phyloP scores from a whole-genome alignment of 441 rosid species.

The Dalechampia spathulata region DNA sequence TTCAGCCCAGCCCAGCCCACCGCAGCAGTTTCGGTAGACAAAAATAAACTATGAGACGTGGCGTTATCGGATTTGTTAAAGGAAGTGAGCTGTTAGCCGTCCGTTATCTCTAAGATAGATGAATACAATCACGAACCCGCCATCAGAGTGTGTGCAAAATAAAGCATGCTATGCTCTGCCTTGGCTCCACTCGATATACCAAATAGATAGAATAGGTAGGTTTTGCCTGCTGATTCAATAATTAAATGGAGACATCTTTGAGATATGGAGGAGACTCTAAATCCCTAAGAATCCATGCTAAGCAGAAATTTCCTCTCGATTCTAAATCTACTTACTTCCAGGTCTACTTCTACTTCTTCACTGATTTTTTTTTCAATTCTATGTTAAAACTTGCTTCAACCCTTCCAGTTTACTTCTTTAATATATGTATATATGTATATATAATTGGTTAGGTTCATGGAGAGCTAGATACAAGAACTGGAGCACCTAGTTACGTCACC shows the following conservation, averaged over 20 bases:
- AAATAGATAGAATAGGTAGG: no score
- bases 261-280: slow-evolving; percentile 58
- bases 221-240: no score
- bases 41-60: background rate
- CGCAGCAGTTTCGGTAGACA: no score
- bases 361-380: background rate
- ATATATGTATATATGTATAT: background rate
- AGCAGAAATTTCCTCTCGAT: slow-evolving; percentile 61
- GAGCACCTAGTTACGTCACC: slow-evolving; percentile 47
- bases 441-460: slow-evolving; percentile 60
- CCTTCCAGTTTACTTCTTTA: background rate
- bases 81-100: no score
- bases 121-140: no score
- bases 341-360: slow-evolving; percentile 25
- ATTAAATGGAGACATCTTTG: slow-evolving; percentile 71
- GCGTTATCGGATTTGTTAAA: background rate
- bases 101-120: no score
- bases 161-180: no score
- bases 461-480: slow-evolving; percentile 73
- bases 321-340: slow-evolving; percentile 59
- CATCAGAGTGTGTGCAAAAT: no score
- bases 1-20: no score
- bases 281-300: slow-evolving; percentile 76
- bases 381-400: background rate
- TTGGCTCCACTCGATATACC: no score